These are phyloP conservation scores for Eustoma russellianum DNA, from an alignment of 257 asterid genomes.

Conservation along the genomic window DNA sequence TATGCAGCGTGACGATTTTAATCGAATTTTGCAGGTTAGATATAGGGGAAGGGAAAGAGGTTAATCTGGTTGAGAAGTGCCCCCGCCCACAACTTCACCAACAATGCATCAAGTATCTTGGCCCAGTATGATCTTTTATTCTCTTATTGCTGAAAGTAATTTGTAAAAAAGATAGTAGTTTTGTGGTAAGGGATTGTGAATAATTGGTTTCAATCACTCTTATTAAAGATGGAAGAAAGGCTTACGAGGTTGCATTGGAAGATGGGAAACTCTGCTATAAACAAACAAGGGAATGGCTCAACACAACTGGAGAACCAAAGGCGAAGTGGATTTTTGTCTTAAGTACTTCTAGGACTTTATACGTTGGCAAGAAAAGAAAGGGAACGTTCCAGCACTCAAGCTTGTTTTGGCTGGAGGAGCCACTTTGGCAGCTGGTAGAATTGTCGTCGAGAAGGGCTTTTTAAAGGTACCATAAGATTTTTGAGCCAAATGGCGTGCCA, in stretches of 20 bases:
- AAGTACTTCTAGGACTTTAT: conserved; percentile 66
- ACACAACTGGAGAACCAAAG: conserved; percentile 54
- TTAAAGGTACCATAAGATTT: conserved; percentile 45
- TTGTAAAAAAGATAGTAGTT: not conserved
- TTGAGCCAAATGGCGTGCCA: not conserved
- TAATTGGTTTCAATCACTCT: not conserved
- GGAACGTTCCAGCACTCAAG: conserved; percentile 91
- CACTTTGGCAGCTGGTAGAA: conserved; percentile 84
- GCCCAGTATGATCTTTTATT: conserved; percentile 46
- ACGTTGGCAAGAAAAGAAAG: conserved; percentile 76
- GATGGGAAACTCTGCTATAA: conserved; percentile 56
- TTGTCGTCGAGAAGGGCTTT: conserved; percentile 64
- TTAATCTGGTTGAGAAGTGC: conserved; percentile 62
- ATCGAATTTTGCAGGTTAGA: conserved; percentile 51
- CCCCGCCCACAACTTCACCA: conserved; percentile 84
- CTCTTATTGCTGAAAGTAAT: not conserved
- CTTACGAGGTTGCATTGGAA: conserved; percentile 68
- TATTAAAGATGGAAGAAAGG: conserved; percentile 65
- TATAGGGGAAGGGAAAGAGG: conserved; percentile 90
- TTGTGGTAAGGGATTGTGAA: not conserved
- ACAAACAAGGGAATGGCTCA: conserved; percentile 49
- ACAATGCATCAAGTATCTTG: conserved; percentile 95
- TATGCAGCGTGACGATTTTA: conserved; percentile 4
- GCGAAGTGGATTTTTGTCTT: conserved; percentile 95
- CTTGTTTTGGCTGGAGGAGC: conserved; percentile 98